phyloP scores from a whole-genome alignment of 306 rosid genomes.

The Comarum palustre region DNA sequence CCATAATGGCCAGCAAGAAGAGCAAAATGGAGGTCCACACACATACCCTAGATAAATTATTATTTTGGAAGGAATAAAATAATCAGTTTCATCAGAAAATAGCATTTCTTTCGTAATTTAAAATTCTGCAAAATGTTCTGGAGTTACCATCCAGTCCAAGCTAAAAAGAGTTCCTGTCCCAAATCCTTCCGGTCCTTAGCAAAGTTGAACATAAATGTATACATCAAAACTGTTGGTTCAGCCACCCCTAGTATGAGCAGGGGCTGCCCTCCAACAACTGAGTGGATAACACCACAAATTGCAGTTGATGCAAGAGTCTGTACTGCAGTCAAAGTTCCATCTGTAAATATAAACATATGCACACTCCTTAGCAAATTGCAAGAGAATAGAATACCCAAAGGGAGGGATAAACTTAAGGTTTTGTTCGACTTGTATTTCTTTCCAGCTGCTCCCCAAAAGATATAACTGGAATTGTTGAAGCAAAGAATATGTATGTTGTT shows the following conservation, averaged over 20 bases:
- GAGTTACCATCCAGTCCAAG: conserved; percentile 95
- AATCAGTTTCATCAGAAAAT: conserved; percentile 16
- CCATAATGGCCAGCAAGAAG: conserved; percentile 76
- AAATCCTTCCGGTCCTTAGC: conserved; percentile 81
- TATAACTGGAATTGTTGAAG: conserved; percentile 95
- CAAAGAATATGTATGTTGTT: conserved; percentile 92
- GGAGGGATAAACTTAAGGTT: conserved; percentile 11
- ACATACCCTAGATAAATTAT: conserved; percentile 67
- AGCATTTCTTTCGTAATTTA: conserved; percentile 7
- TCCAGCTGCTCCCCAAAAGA: conserved; percentile 97
- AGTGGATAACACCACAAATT: conserved; percentile 82
- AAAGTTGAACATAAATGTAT: conserved; percentile 83
- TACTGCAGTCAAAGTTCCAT: conserved; percentile 87
- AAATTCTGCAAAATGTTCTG: conserved; percentile 16
- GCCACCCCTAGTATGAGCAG: conserved; percentile 94
- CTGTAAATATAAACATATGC: conserved; percentile 40
- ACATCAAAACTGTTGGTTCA: conserved; percentile 96
- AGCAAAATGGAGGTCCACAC: conserved; percentile 92
- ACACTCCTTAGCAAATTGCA: conserved; percentile 33
- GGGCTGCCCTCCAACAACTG: conserved; percentile 91
- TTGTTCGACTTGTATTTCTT: conserved; percentile 59
- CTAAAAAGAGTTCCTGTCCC: conserved; percentile 77
- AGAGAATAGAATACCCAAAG: conserved; percentile 27
- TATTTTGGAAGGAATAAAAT: conserved; percentile 18
- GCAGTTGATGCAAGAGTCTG: conserved; percentile 97